Evolutionary conservation across 768 basidiomycete genomes (phyloP).

Genomic region (Termitomyces sp.): DNA sequence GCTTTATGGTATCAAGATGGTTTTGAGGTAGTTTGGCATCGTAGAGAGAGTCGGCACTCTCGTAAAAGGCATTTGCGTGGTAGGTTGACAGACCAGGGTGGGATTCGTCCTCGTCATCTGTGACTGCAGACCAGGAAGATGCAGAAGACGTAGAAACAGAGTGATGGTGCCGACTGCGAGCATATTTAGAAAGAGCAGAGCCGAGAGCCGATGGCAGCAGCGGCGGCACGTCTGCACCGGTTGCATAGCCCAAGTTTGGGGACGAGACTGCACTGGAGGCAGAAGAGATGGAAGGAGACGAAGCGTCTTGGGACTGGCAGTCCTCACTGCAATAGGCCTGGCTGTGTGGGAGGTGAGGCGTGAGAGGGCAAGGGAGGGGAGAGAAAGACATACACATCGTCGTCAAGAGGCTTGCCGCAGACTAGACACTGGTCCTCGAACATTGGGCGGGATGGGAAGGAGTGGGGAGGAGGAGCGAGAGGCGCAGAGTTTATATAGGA

Average conservation of each 20-base stretch:
- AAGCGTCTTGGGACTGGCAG: slow-evolving; percentile 56
- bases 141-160: slow-evolving; percentile 59
- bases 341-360: slow-evolving; percentile 33
- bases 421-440: slow-evolving; percentile 76
- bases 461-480: slow-evolving; percentile 8
- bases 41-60: slow-evolving; percentile 31
- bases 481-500: slow-evolving; percentile 28
- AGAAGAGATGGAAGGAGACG: slow-evolving; percentile 62
- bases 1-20: slow-evolving; percentile 27
- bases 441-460: slow-evolving; percentile 33
- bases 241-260: slow-evolving; percentile 48
- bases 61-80: slow-evolving; percentile 27
- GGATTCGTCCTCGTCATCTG: slow-evolving; percentile 60
- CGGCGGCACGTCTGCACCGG: slow-evolving; percentile 57
- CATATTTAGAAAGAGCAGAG: slow-evolving; percentile 40
- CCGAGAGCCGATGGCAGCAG: slow-evolving; percentile 65
- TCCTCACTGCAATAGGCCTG: slow-evolving; percentile 67
- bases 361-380: slow-evolving; percentile 11
- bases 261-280: slow-evolving; percentile 67
- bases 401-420: slow-evolving; percentile 60
- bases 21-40: slow-evolving; percentile 36
- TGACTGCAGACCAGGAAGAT: slow-evolving; percentile 59
- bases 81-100: slow-evolving; percentile 24
- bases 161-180: slow-evolving; percentile 37
- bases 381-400: slow-evolving; percentile 49